Evolutionary conservation across 2,329 filamentous ascomycete genomes (phyloP).

Genomic region (Pestalotiopsis sp.): DNA sequence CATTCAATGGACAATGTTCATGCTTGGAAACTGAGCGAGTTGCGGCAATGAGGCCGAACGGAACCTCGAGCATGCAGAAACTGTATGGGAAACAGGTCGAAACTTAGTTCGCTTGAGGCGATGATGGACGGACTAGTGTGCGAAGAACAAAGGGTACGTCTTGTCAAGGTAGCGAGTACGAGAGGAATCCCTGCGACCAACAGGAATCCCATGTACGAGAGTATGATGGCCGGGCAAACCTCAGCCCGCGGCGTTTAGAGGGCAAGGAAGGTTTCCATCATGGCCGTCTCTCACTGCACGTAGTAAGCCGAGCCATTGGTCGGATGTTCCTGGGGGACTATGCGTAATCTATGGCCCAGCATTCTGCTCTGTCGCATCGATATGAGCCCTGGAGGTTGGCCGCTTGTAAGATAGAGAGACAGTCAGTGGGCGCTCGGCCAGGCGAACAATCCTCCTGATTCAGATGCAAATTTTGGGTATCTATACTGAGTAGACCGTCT

Average conservation of each 20-base stretch:
- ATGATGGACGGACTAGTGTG: not conserved
- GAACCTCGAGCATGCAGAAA: slow-evolving; percentile 5
- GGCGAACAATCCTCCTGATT: not conserved
- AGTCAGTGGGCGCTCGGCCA: not conserved
- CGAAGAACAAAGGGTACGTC: not conserved
- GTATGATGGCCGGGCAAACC: slow-evolving; percentile 1
- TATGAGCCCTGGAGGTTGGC: too few species aligned
- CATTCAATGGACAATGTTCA: not conserved
- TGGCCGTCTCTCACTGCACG: not conserved
- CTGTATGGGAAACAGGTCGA: slow-evolving; percentile 11
- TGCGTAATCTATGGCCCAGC: not conserved
- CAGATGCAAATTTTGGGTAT: not conserved
- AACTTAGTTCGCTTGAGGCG: slow-evolving; percentile 6
- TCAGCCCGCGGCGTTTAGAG: slow-evolving; percentile 1
- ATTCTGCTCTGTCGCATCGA: not conserved
- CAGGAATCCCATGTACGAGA: not conserved
- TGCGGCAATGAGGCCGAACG: slow-evolving; percentile 3
- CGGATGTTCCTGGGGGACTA: not conserved
- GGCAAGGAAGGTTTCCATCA: not conserved
- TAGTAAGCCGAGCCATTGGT: not conserved
- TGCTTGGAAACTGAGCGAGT: not conserved
- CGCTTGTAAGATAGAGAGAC: not conserved
- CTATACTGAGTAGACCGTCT: not conserved
- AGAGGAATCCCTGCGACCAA: slow-evolving; percentile 1
- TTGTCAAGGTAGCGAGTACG: not conserved